Base-by-base conservation (phyloP, 352 stramenopile species). In the Phytopythium helicoides region DNA sequence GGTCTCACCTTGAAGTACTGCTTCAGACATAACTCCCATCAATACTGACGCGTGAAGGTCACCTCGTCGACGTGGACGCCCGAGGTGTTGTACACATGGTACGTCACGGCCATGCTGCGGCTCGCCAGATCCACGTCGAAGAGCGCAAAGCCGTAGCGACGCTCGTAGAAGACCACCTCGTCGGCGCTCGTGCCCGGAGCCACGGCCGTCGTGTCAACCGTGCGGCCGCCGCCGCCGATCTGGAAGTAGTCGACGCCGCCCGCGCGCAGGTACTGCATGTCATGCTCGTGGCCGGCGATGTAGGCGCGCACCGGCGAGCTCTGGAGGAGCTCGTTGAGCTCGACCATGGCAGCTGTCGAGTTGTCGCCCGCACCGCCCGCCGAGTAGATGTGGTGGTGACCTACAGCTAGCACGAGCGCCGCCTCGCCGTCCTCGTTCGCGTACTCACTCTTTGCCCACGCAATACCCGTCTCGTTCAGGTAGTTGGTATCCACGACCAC, bases 221-320 rank as follows among this genome's bases (percentile, higher is more conserved):
- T 59, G 18, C 66, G 66, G 3, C 66, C 66, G 34, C 66, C 55
- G 35, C 66, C 66, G 23, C 66, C 66, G 44, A 76, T 63, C 52
- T 69, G 60, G 52, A 68, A 73, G 52, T 73, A 76, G 59, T 76
- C 60, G 36, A 56, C 64, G 23, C 46, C 34, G 18, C 59, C 48
- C 3, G 53, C 40, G 14, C 56, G 62, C 56, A 76, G 46, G 49
- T 61, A 62, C 59, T 76, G 66, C 63, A 76, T 70, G 56, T 76
- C 66, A 51, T 76, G 66, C 53, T 76, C 63, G 62, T 75, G 66
- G 44, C 66, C 66, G 42, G 61, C 70, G 42, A 74, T 45, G 49
- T 74, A 74, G 40, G 52, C 60, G 55, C 68, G 71, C 47, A 71
- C 66, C 44, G 60, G 68, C 14, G 53, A 9, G 14, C 39, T 46